Evolutionary conservation across 495 filamentous ascomycete genomes (phyloP).

Genomic region (Cryomyces minteri): DNA sequence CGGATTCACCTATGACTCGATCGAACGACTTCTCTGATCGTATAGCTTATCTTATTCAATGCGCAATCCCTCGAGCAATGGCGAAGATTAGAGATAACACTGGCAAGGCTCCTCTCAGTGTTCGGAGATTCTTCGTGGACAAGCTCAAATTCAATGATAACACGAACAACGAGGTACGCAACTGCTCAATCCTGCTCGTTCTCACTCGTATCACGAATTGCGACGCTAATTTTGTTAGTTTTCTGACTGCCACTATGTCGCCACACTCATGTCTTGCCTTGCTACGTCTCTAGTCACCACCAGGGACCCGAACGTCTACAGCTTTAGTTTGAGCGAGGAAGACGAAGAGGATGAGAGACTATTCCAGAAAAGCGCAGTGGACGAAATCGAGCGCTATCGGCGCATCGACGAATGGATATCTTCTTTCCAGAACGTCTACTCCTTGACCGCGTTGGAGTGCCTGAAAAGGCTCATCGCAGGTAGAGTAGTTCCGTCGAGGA

Average conservation of each 20-base stretch:
- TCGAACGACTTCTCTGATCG: constrained; percentile 84
- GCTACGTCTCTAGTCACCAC: constrained; percentile 47
- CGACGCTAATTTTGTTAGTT: constrained; percentile 23
- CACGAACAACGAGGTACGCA: constrained; percentile 49
- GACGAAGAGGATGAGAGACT: constrained; percentile 31
- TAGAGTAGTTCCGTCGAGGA: constrained; percentile 38
- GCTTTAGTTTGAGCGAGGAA: constrained; percentile 33
- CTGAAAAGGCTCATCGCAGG: constrained; percentile 55
- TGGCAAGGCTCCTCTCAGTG: constrained; percentile 56
- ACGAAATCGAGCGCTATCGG: constrained; percentile 76
- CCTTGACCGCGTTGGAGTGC: constrained; percentile 64
- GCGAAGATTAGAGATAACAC: constrained; percentile 55
- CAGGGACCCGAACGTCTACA: constrained; percentile 3
- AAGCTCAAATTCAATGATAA: constrained; percentile 90
- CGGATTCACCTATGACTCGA: constrained; percentile 49
- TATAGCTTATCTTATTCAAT: constrained; percentile 62
- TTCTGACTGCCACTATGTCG: constrained; percentile 76
- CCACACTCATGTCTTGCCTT: constrained; percentile 60
- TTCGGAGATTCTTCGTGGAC: constrained; percentile 67
- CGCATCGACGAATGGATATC: constrained; percentile 88
- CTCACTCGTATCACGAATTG: not conserved
- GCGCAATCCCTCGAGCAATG: constrained; percentile 61
- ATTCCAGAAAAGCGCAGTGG: constrained; percentile 51
- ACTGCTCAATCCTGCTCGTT: too few relatives aligned
- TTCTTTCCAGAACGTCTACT: constrained; percentile 83